These are phyloP conservation scores for Amylostereum chailletii DNA, from an alignment of 1,284 basidiomycete species.

Conservation along the genomic window DNA sequence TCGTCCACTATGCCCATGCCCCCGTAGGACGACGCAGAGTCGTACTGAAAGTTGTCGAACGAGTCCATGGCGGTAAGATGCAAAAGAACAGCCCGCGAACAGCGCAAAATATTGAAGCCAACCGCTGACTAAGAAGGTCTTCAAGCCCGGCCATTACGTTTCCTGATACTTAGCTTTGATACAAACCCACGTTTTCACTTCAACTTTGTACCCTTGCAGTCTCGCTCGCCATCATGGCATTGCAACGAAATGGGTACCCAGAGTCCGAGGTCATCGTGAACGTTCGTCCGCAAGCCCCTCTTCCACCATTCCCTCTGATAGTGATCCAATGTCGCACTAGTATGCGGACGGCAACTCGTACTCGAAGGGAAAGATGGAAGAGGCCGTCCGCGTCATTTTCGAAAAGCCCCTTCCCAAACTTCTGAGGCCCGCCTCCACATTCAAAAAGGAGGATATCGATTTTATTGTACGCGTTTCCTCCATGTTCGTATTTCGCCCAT, in stretches of 20 bases:
- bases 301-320: not conserved
- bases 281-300: slow-evolving; percentile 29
- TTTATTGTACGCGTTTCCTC: slow-evolving; percentile 39
- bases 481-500: not conserved
- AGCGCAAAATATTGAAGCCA: no score
- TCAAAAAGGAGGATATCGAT: slow-evolving; percentile 56
- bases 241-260: slow-evolving; percentile 42
- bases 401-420: slow-evolving; percentile 43
- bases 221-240: slow-evolving; percentile 13
- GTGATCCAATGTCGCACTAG: slow-evolving; percentile 22
- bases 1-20: slow-evolving; percentile 74
- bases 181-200: no score
- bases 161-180: no score
- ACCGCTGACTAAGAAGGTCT: no score
- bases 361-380: slow-evolving; percentile 57
- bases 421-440: slow-evolving; percentile 22
- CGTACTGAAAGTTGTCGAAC: slow-evolving; percentile 84
- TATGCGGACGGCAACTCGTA: slow-evolving; percentile 59
- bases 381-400: slow-evolving; percentile 49
- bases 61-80: slow-evolving; percentile 51
- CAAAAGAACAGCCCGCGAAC: no score
- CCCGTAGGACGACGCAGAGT: slow-evolving; percentile 70
- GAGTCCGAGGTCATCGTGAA: slow-evolving; percentile 64
- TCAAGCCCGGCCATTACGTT: no score
- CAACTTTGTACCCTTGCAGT: no score